Conservation (phyloP, 225 moss, liverwort and hornwort genomes). For the Polytrichum formosum region DNA sequence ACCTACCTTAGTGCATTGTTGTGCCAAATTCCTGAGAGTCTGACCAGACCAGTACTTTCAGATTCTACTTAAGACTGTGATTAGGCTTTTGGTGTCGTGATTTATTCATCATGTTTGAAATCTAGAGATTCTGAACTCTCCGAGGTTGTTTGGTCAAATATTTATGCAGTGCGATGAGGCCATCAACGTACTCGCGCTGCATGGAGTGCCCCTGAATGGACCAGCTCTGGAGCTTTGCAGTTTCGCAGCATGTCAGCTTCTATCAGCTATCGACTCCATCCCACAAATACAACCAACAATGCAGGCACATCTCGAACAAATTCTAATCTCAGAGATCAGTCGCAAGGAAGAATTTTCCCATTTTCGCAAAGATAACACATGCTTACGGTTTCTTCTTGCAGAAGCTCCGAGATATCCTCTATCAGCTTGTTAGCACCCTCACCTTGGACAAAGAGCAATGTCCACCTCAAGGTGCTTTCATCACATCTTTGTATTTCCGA, state of each 20-base stretch:
- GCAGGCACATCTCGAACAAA: slow-evolving; percentile 34
- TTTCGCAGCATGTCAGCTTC: slow-evolving; percentile 56
- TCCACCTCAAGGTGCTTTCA: slow-evolving; percentile 31
- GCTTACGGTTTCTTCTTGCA: slow-evolving; percentile 14
- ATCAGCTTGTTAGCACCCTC: slow-evolving; percentile 51
- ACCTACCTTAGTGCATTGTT: too few relatives aligned
- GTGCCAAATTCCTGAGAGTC: too few relatives aligned
- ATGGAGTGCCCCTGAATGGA: slow-evolving; percentile 60
- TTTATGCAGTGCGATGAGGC: slow-evolving; percentile 62
- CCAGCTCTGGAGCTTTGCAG: slow-evolving; percentile 70
- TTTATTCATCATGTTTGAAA: too few relatives aligned
- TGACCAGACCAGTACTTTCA: too few relatives aligned
- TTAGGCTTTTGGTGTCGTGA: too few relatives aligned
- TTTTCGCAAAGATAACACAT: not conserved
- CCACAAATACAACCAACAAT: slow-evolving; percentile 36
- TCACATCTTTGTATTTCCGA: too few relatives aligned
- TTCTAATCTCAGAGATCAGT: not conserved
- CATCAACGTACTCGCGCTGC: slow-evolving; percentile 56
- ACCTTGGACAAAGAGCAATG: slow-evolving; percentile 35
- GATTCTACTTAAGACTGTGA: too few relatives aligned
- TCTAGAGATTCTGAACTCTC: too few relatives aligned
- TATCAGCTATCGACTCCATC: slow-evolving; percentile 35
- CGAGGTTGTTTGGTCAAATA: too few relatives aligned
- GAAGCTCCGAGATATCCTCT: slow-evolving; percentile 68
- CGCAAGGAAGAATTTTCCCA: not conserved